phyloP scores from a whole-genome alignment of 2,329 filamentous ascomycete genomes.

The Penicillium aurantiogriseum region DNA sequence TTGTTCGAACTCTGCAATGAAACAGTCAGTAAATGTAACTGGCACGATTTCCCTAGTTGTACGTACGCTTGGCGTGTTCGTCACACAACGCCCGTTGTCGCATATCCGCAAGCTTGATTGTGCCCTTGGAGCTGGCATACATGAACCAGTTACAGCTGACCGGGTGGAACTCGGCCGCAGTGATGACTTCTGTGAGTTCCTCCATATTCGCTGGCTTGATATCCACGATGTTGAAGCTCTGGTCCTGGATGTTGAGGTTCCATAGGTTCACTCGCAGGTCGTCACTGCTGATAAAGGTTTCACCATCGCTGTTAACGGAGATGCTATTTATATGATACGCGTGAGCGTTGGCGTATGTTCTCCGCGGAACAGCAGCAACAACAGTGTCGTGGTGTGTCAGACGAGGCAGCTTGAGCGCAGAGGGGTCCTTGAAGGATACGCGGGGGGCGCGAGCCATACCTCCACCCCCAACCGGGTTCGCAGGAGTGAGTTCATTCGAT shows the following conservation, averaged over 20 bases:
- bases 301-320: slow-evolving; percentile 98
- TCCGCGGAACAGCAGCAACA: slow-evolving; percentile 89
- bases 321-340: slow-evolving; percentile 99
- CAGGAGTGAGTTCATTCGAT: slow-evolving; percentile 86
- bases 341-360: slow-evolving; percentile 97
- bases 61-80: slow-evolving; percentile 88
- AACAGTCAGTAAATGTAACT: slow-evolving; percentile 7
- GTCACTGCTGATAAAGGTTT: slow-evolving; percentile 99
- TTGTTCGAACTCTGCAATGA: slow-evolving; percentile 82
- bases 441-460: slow-evolving; percentile 72
- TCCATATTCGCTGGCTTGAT: slow-evolving; percentile 99
- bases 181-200: slow-evolving; percentile 97
- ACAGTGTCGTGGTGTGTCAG: slow-evolving; percentile 98
- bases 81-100: slow-evolving; percentile 94
- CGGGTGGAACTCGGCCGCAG: slow-evolving; percentile 95
- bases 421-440: slow-evolving; percentile 72
- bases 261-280: slow-evolving; percentile 97
- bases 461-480: slow-evolving; percentile 68
- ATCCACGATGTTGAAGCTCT: slow-evolving; percentile 99
- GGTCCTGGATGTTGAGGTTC: slow-evolving; percentile 98
- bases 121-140: slow-evolving; percentile 98
- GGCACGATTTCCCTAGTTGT: slow-evolving; percentile 2
- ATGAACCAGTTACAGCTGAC: slow-evolving; percentile 99
- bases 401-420: slow-evolving; percentile 87
- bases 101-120: slow-evolving; percentile 99